A percentile compares a stretch with the other conserved stretches of the same genome.
These are phyloP conservation scores for Trichoderma endophyticum DNA, from an alignment of 2,329 filamentous ascomycete species.

Conservation along the genomic window DNA sequence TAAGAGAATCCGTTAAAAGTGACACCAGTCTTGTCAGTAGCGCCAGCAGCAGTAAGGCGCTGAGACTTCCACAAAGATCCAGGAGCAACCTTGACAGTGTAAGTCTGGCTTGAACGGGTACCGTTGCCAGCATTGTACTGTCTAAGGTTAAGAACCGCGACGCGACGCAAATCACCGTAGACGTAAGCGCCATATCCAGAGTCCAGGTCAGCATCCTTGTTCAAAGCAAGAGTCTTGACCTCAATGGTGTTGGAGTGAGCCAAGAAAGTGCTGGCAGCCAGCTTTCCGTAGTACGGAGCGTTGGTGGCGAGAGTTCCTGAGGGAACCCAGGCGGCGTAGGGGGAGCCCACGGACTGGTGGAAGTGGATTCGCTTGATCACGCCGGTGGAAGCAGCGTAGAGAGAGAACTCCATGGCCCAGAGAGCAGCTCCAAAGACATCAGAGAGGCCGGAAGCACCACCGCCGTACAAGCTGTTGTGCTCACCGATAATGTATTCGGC, in stretches of 20 bases:
- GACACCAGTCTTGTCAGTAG: constrained; percentile 20
- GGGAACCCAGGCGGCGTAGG: constrained; percentile 26
- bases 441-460: constrained; percentile 39
- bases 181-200: constrained; percentile 26
- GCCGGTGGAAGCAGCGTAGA: constrained; percentile 34
- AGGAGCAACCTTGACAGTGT: constrained; percentile 19
- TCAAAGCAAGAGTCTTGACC: constrained; percentile 16
- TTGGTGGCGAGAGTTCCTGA: constrained; percentile 19
- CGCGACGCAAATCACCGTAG: constrained; percentile 17
- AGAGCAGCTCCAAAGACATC: constrained; percentile 49
- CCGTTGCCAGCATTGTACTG: constrained; percentile 19
- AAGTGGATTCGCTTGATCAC: constrained; percentile 39
- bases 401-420: constrained; percentile 47
- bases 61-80: constrained; percentile 19
- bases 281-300: constrained; percentile 25
- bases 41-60: constrained; percentile 22
- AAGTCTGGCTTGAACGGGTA: constrained; percentile 14
- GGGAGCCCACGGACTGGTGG: constrained; percentile 33
- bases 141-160: constrained; percentile 24
- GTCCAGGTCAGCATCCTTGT: constrained; percentile 20
- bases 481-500: constrained; percentile 43
- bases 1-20: constrained; percentile 25
- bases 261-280: constrained; percentile 24
- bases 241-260: constrained; percentile 18
- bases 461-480: constrained; percentile 43